A percentile compares a stretch with the other conserved stretches of the same genome.
Conservation (phyloP, 1,284 basidiomycete species). For the Tylopilus sp. region DNA sequence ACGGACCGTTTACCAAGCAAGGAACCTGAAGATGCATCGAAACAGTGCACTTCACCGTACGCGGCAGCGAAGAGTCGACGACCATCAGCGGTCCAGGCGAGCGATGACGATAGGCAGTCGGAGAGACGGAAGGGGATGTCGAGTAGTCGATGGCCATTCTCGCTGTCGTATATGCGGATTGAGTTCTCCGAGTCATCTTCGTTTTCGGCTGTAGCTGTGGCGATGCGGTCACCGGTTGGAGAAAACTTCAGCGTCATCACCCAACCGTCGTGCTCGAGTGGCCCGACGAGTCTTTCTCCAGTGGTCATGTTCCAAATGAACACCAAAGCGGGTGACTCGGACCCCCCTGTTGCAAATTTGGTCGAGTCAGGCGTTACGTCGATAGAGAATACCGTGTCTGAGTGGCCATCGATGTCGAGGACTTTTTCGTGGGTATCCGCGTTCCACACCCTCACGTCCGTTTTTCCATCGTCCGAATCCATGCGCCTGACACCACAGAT, state of each 20-base stretch:
- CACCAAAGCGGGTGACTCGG: no score
- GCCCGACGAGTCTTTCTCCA: background rate
- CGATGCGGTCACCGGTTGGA: background rate
- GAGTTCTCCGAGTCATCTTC: background rate
- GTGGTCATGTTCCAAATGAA: background rate
- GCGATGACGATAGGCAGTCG: background rate
- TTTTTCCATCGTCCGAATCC: no score
- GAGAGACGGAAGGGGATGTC: background rate
- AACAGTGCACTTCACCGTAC: background rate
- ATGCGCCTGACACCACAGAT: background rate
- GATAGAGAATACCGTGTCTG: no score
- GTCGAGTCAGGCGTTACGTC: no score
- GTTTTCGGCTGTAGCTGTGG: background rate
- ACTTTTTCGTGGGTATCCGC: no score
- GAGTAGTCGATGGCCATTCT: background rate
- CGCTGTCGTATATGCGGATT: background rate
- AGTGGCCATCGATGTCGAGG: no score
- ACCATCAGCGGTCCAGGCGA: conserved; percentile 3
- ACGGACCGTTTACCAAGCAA: background rate
- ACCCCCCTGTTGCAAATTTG: no score
- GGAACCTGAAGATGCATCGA: conserved; percentile 1
- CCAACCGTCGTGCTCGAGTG: background rate
- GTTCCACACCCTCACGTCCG: no score
- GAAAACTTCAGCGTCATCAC: background rate
- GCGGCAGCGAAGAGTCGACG: background rate